Base-by-base conservation (phyloP, 169 alveolate species). In the Miamiensis avidus region DNA sequence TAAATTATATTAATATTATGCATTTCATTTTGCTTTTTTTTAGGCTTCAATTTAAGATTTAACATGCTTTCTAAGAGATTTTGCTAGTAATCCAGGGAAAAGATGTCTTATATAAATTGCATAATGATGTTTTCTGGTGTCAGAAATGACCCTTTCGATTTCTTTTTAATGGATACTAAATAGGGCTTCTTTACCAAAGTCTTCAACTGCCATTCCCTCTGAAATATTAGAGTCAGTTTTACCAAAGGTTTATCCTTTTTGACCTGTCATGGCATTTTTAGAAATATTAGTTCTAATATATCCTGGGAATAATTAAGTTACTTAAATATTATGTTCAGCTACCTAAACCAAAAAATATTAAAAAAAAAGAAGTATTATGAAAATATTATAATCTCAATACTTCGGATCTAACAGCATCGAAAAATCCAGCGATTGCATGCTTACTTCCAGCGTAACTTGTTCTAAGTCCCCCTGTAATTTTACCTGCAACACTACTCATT, bases 391-490 rank as follows among this genome's bases (percentile, higher is more conserved):
- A 15, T 73, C 31, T n/a, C 26, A 76, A 33, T 77, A 77, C 82
- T 34, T 79, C 84, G 1, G 76, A 75, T 65, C 84, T 79, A 0
- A 79, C 27, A 25, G 65, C 28, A 79, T 79, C 84, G 34, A 79
- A 79, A 72, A 79, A 79, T 16, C 84, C 84, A 34, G 64, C 65
- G 20, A 79, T 34, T 0, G 84, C 84, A 65, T 79, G 84, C 84
- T 79, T 79, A 29, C 76, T 34, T 29, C 76, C 84, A 20, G 33
- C 31, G 64, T 79, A 79, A 30, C 84, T 79, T 25, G 76, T 29
- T 79, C 84, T 79, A 75, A 79, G 15, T 16, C 84, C 84, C 4
- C 76, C 76, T 1, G 84, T 26, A 28, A 79, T 33, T 6, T 34
- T 27, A 49, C 84, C 84, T 49, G 75, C n/a, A 79, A 79, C 73